Evolutionary conservation across 352 stramenopile species (phyloP).

Genomic region (Albugo laibachii): DNA sequence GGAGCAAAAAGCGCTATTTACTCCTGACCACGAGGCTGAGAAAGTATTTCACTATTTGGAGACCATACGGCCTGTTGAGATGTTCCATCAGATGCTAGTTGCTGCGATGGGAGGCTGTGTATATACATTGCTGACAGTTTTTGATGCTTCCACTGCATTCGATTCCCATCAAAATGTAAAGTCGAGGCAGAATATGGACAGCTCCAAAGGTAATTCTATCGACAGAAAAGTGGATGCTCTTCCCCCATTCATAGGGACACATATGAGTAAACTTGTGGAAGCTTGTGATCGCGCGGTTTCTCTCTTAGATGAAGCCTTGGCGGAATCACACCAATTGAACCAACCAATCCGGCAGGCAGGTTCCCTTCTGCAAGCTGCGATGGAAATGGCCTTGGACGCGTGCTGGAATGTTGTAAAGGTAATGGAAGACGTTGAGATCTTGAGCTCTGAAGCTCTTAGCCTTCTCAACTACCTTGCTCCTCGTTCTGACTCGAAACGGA

Average conservation of each 20-base stretch:
- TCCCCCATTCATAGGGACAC: constrained; percentile 14
- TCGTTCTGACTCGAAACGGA: background rate
- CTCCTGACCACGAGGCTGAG: constrained; percentile 49
- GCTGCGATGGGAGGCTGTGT: constrained; percentile 33
- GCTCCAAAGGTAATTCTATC: constrained; percentile 1
- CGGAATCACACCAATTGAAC: constrained; percentile 40
- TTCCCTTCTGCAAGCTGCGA: constrained; percentile 28
- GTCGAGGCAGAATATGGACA: no score
- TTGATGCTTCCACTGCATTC: no score
- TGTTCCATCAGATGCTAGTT: constrained; percentile 65
- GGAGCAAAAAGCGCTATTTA: constrained; percentile 53
- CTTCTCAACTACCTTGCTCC: constrained; percentile 25
- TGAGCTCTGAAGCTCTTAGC: constrained; percentile 26
- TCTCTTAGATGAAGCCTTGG: constrained; percentile 36
- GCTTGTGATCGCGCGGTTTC: constrained; percentile 25
- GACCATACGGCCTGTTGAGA: constrained; percentile 47
- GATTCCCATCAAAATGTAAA: no score
- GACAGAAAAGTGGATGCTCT: constrained; percentile 10
- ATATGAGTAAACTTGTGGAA: constrained; percentile 14
- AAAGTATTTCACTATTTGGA: constrained; percentile 72
- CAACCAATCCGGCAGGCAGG: constrained; percentile 1
- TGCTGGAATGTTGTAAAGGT: constrained; percentile 36
- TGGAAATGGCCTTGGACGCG: constrained; percentile 60
- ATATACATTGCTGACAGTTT: constrained; percentile 21
- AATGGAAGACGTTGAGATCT: constrained; percentile 26